Base-by-base conservation (phyloP, 2,329 filamentous ascomycete species). In the Phyllosticta ampelicida region DNA sequence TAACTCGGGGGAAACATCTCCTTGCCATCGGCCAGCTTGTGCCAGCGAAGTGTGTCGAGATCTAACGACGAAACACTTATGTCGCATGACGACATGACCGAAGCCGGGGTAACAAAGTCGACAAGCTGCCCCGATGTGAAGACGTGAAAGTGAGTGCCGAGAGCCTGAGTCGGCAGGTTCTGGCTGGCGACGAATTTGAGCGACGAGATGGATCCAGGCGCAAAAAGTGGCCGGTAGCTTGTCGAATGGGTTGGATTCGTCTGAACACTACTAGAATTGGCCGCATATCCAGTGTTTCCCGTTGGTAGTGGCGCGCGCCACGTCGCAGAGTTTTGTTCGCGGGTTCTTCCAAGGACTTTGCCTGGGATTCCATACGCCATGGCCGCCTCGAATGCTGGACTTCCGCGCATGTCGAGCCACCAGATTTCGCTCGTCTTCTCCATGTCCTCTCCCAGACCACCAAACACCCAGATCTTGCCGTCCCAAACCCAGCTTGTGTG, bases 391-490 rank as follows among this genome's bases (percentile, higher is more conserved):
- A 96, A 91, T 52, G 90, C 89, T 1, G 91, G 90, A 60, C 83
- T 90, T 30, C 90, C 90, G 70, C 95, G 92, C 54, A 99, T 80
- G 73, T 99, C 94, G 50, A 99, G 78, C 91, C 94, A 99, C 88
- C 90, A 96, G 50, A 99, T 81, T 71, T 99, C 94, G 60, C 90
- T 92, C 61, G 88, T 90, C 66, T 95, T 92, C 75, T 97, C 91
- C 90, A 97, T 96, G 64, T 96, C 91, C 65, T 94, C 89, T 62
- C 90, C 94, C 54, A 99, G 79, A 1, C 94, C 94, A 48, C 94
- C 94, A 71, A 96, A 96, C 6, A 97, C 90, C 92, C 92, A 99
- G 30, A 99, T 86, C 50, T 90, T 84, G 62, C 94, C 91, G 58
- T 87, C 86, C 80, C 91, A 96, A 60, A 99, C 86, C 79, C 92